phyloP scores from a whole-genome alignment of 2,329 filamentous ascomycete species.

The Fusarium algeriense region DNA sequence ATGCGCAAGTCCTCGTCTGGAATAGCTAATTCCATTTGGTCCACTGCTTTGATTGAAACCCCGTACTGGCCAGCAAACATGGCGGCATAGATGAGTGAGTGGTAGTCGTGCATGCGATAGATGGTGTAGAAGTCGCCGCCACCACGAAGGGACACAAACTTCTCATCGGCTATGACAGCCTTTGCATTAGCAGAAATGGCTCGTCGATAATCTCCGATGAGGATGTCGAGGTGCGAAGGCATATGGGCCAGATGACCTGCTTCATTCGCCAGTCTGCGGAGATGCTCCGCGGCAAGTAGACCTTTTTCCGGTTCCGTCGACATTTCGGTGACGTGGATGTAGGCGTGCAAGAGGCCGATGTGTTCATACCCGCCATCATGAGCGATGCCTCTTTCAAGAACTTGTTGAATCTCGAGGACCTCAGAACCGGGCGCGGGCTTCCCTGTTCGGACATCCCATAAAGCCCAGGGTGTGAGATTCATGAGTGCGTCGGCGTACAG shows the following conservation, averaged over 20 bases:
- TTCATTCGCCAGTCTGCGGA: slow-evolving; percentile 75
- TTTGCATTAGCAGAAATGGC: slow-evolving; percentile 71
- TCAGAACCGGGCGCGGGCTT: slow-evolving; percentile 49
- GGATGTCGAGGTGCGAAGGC: slow-evolving; percentile 79
- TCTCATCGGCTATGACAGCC: slow-evolving; percentile 74
- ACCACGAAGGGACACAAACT: slow-evolving; percentile 68
- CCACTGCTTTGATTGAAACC: slow-evolving; percentile 70
- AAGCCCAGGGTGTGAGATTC: slow-evolving; percentile 58
- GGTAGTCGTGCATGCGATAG: slow-evolving; percentile 78
- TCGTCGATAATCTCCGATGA: slow-evolving; percentile 75
- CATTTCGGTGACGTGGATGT: slow-evolving; percentile 85
- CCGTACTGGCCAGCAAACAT: slow-evolving; percentile 78
- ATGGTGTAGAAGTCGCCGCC: slow-evolving; percentile 77
- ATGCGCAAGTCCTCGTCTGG: slow-evolving; percentile 61
- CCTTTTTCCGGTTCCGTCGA: slow-evolving; percentile 71
- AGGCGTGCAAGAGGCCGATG: slow-evolving; percentile 78
- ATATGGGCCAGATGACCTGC: slow-evolving; percentile 78
- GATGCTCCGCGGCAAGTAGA: slow-evolving; percentile 68
- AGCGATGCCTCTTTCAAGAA: slow-evolving; percentile 63
- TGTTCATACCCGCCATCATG: slow-evolving; percentile 61
- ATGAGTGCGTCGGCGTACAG: slow-evolving; percentile 56
- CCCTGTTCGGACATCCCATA: slow-evolving; percentile 55
- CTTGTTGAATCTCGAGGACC: slow-evolving; percentile 50
- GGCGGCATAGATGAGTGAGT: slow-evolving; percentile 79
- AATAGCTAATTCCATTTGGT: slow-evolving; percentile 69